A percentile compares a stretch with the other conserved stretches of the same genome.
Conservation (phyloP, 129 eudicot species). For the Oenanthe sinensis region DNA sequence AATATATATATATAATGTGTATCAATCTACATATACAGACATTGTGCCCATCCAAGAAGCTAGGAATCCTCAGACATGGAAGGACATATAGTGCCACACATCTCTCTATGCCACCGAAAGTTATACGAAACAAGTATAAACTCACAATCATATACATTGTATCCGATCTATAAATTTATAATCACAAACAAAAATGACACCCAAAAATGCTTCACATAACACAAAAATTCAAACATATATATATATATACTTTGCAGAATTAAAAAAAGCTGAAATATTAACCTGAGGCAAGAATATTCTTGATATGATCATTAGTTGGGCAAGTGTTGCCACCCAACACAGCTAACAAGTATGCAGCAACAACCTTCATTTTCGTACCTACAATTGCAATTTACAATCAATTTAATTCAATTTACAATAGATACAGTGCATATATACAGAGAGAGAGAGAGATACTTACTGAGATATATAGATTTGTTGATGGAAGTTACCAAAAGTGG, state of each 20-base stretch:
- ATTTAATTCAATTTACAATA: background rate
- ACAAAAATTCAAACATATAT: background rate
- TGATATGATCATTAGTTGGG: slow-evolving; percentile 56
- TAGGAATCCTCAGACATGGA: too few species aligned
- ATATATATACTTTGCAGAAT: too few species aligned
- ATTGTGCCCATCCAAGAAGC: too few species aligned
- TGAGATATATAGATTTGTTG: background rate
- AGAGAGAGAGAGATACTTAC: background rate
- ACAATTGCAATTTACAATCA: background rate
- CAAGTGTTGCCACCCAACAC: slow-evolving; percentile 66
- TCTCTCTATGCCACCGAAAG: background rate
- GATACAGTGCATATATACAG: background rate
- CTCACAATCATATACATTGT: background rate
- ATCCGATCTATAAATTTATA: background rate
- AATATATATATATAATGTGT: background rate
- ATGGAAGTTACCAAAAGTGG: background rate
- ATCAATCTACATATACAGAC: background rate
- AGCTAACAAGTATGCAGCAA: slow-evolving; percentile 81
- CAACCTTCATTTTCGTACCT: slow-evolving; percentile 56
- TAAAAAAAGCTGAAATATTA: background rate
- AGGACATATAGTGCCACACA: too few species aligned
- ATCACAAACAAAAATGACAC: background rate
- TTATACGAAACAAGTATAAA: background rate
- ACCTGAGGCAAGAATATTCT: slow-evolving; percentile 66
- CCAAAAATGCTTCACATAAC: background rate